Conservation (phyloP, 2,329 filamentous ascomycete genomes). For the Nemania diffusa region DNA sequence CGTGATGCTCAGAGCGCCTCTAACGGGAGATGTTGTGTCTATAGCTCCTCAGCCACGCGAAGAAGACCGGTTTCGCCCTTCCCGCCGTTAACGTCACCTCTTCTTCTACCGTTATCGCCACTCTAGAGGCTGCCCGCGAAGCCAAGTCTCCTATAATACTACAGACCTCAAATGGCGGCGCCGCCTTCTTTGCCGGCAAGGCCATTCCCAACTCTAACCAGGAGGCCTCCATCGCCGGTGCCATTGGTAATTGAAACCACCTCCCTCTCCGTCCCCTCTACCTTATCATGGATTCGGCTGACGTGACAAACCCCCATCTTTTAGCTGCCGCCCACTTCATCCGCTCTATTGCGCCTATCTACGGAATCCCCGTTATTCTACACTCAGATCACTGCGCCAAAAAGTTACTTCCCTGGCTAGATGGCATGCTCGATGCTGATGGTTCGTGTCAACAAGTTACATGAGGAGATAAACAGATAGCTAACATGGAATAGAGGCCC, state of each 20-base stretch:
- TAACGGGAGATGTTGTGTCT: slow-evolving; percentile 12
- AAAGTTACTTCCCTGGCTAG: slow-evolving; percentile 98
- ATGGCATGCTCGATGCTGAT: slow-evolving; percentile 73
- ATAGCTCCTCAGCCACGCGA: slow-evolving; percentile 39
- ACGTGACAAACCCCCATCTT: slow-evolving; percentile 10
- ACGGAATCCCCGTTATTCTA: slow-evolving; percentile 90
- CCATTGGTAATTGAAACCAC: slow-evolving; percentile 59
- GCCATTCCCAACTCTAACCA: slow-evolving; percentile 84
- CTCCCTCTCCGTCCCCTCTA: neutral
- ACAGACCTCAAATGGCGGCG: slow-evolving; percentile 92
- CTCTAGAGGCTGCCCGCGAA: slow-evolving; percentile 95
- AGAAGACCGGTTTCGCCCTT: slow-evolving; percentile 85
- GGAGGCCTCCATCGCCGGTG: slow-evolving; percentile 86
- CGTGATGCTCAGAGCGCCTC: neutral
- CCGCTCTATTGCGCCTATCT: slow-evolving; percentile 84
- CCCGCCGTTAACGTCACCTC: slow-evolving; percentile 95
- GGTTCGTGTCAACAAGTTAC: slow-evolving; percentile 19
- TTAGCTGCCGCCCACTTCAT: slow-evolving; percentile 90
- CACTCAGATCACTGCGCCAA: slow-evolving; percentile 99
- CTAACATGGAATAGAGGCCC: slow-evolving; percentile 72
- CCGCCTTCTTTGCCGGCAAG: slow-evolving; percentile 93
- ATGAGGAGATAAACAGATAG: neutral
- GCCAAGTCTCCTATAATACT: slow-evolving; percentile 91
- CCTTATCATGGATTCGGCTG: slow-evolving; percentile 5
- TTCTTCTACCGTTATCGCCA: slow-evolving; percentile 84